Base-by-base conservation (phyloP, 1,139 yeast genomes). In the Magnusiomyces fungicola region DNA sequence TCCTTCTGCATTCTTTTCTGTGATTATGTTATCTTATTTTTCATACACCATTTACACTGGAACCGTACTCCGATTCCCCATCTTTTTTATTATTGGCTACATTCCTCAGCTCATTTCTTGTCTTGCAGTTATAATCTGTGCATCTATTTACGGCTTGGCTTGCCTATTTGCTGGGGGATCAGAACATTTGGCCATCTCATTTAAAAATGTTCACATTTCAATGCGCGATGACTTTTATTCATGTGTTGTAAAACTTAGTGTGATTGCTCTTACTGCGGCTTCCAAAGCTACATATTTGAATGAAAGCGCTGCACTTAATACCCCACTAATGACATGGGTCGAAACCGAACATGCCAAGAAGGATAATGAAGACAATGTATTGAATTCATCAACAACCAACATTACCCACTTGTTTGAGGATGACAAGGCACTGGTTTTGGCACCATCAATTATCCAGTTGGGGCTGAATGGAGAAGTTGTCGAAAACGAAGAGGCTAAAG, bases 221-320 rank as follows among this genome's bases (percentile, higher is more conserved):
- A 62, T 76, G 50, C 64, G 72, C 47, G 89, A 83, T 60, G 92
- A 83, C 61, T 84, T 83, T 59, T 80, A 80, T 61, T 72, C 83
- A 1, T 78, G 81, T 0, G 65, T 81, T 50, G 70, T 79, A 57
- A 79, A 78, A 56, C 63, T 80, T 46, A 88, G 89, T 0, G 70
- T 78, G 50, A 69, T 83, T 47, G 80, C 86, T 5, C 73, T 83
- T 34, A 77, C 83, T 9, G 79, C 83, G 55, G 82, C 86, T 0
- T 82, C 86, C 2, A 76, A 75, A 53, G 77, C 81, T 18, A 79
- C 84, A 53, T 83, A 81, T 61, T 74, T 81, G 34, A 74, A 78
- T 40, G 89, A 83, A 58, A 69, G 78, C 22, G 70, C 79, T 37
- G 61, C 73, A n/a, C 68, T 83, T 2, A 65, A 68, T 0, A 62